phyloP scores from a whole-genome alignment of 2,329 filamentous ascomycete genomes.

The Penicillium freii region DNA sequence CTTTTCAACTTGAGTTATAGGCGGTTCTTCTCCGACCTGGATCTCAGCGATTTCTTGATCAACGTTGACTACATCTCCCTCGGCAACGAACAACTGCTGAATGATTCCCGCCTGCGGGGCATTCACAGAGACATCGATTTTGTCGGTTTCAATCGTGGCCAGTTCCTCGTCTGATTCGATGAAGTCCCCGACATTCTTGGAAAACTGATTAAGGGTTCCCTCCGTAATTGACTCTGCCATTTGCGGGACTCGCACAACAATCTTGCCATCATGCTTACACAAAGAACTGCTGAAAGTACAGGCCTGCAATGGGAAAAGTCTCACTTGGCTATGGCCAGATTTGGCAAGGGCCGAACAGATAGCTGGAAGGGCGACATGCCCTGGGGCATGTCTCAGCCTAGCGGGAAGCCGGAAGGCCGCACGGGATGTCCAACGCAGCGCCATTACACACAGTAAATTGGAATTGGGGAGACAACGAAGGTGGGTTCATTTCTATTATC shows the following conservation, averaged over 20 bases:
- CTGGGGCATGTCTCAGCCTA: background rate
- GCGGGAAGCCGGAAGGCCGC: background rate
- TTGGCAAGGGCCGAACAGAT: background rate
- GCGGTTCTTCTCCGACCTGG: background rate
- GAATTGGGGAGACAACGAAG: background rate
- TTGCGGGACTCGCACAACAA: background rate
- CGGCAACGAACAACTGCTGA: background rate
- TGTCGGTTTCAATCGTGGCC: background rate
- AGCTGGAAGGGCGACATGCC: background rate
- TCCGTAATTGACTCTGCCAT: background rate
- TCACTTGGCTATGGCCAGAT: background rate
- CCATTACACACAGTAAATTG: background rate
- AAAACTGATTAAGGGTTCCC: background rate
- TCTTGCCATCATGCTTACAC: background rate
- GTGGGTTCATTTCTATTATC: background rate
- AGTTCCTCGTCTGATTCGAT: background rate
- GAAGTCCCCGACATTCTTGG: background rate
- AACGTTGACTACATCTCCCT: background rate
- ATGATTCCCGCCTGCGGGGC: background rate
- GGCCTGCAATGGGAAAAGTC: background rate
- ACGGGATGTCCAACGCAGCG: background rate
- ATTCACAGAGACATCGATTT: background rate
- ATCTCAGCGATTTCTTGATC: background rate
- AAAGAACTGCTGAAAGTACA: background rate
- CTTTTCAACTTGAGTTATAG: background rate